These are phyloP conservation scores for Sergeia podlipaevii DNA, from an alignment of 208 protist genomes.

Conservation along the genomic window DNA sequence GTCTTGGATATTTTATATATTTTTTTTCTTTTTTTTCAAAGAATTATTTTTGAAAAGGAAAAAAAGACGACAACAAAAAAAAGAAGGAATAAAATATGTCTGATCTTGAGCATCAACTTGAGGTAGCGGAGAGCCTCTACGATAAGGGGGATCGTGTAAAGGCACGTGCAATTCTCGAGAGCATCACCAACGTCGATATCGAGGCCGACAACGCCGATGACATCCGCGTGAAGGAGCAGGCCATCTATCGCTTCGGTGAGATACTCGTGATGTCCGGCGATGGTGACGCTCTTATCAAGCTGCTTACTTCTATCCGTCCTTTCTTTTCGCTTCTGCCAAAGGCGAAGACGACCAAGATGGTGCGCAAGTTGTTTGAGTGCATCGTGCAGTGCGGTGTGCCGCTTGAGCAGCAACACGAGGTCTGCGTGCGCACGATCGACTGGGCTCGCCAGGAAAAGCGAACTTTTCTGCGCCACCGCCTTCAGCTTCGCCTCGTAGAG, in stretches of 20 bases:
- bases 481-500: conserved; percentile 93
- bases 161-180: conserved; percentile 42
- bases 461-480: conserved; percentile 96
- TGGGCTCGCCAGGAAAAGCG: conserved; percentile 95
- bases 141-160: conserved; percentile 51
- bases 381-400: conserved; percentile 81
- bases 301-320: conserved; percentile 55
- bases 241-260: conserved; percentile 73
- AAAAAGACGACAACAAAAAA: conserved; percentile 10
- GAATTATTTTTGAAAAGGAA: background rate
- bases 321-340: conserved; percentile 88
- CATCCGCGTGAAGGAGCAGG: conserved; percentile 76
- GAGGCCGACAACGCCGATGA: conserved; percentile 49
- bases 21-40: conserved; percentile 10
- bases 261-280: conserved; percentile 51
- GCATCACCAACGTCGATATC: conserved; percentile 30
- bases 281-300: conserved; percentile 47
- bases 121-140: conserved; percentile 58
- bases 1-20: background rate
- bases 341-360: conserved; percentile 90
- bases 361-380: conserved; percentile 85
- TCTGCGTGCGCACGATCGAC: conserved; percentile 94
- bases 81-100: conserved; percentile 1
- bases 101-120: conserved; percentile 10
- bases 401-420: conserved; percentile 75